Base-by-base conservation (phyloP, 1,284 basidiomycete genomes). In the Tilletia caries region DNA sequence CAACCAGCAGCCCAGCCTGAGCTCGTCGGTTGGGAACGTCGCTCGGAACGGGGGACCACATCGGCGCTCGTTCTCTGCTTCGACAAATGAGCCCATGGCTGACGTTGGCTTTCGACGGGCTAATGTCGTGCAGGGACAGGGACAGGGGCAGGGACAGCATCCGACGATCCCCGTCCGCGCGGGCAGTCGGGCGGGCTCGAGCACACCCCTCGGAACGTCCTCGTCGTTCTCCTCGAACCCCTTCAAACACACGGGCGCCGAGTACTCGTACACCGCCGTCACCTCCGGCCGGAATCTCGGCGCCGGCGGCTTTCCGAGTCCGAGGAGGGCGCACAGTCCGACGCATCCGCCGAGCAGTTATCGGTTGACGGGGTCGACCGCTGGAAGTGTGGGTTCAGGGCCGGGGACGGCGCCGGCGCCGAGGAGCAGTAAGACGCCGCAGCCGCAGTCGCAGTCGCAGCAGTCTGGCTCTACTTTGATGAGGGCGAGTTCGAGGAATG, bases 341-440 rank as follows among this genome's bases (percentile, higher is more conserved):
- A 62, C 58, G 8, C 58, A 62, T 34, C 58, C 58, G 33, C 58
- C 58, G 29, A 62, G 58, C n/a, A 34, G 32, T 29, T 62, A 62
- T 23, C 29, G 58, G 58, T 34, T 62, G 48, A 6, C 48, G 2
- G n/a, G 48, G 23, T 20, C 12, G 48, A 25, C 48, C 6, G 48
- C 12, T 8, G 6, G 12, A 50, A n/a, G 20, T 6, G 5, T n/a
- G 6, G 58, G 58, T 3, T 62, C 58, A 33, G 33, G 33, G 13
- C 8, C 32, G 13, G 58, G 58, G 29, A 15, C 20, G 34, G 32
- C 3, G 58, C 29, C 12, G 32, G 10, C 18, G 58, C 58, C 58
- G 1, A 62, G 58, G 33, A 25, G 58, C 15, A 62, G 58, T 29
- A 65, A 65, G 64, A 65, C 44, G 37, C 41, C 37, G 3, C 37